These are phyloP conservation scores for Penicillium sp. DNA, from an alignment of 2,329 filamentous ascomycete species.

Conservation along the genomic window DNA sequence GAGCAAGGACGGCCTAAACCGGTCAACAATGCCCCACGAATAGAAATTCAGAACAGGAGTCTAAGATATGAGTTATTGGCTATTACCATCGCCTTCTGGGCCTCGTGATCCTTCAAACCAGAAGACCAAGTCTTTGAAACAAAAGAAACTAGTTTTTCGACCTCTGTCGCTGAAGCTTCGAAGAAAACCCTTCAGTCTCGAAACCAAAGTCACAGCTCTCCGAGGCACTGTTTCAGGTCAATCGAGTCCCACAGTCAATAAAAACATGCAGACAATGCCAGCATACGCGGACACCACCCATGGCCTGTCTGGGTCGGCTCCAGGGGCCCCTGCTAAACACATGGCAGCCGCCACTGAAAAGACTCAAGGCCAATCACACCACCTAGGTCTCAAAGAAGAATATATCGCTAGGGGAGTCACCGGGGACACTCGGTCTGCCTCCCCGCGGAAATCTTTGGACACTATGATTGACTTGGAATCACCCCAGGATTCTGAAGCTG, in stretches of 20 bases:
- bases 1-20: background rate
- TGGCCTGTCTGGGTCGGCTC: background rate
- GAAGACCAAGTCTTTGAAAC: background rate
- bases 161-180: conserved; percentile 13
- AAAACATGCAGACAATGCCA: background rate
- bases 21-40: conserved; percentile 2
- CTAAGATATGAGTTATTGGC: conserved; percentile 9
- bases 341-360: background rate
- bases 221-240: conserved; percentile 3
- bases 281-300: background rate
- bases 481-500: conserved; percentile 13
- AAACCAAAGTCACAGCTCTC: background rate
- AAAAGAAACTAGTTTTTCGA: conserved; percentile 4
- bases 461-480: conserved; percentile 19
- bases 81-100: conserved; percentile 2
- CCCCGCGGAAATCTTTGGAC: conserved; percentile 11
- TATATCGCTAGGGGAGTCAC: background rate
- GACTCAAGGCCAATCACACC: background rate
- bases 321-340: background rate
- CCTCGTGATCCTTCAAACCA: background rate
- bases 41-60: background rate
- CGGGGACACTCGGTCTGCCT: conserved; percentile 9
- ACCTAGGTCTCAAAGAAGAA: conserved; percentile 1
- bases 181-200: background rate
- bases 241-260: background rate